Evolutionary conservation across 129 eudicot genomes (phyloP), one percentile per base, ranked within the genome.

Genomic region (Lonicera japonica): DNA sequence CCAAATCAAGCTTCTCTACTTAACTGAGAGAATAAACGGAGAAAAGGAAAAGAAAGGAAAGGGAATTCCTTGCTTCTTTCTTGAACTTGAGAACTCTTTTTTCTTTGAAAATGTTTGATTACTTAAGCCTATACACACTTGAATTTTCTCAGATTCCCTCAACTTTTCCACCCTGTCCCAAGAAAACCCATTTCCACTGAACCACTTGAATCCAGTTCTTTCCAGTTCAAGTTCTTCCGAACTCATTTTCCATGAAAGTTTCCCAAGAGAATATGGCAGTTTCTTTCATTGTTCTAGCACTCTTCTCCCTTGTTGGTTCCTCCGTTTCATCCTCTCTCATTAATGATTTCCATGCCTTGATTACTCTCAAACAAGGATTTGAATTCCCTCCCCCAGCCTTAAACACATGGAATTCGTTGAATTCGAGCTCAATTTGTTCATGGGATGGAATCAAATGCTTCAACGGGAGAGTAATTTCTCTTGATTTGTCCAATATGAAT

Each of bases 381-480:
- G 74, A 79, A 36, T 54, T 64, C 78, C 47, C 84, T 60, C 72
- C 64, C 21, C 73, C 71, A 7, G 68, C 73, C 14, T 59, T 87
- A 52, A n/a, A 45, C 47, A 59, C 79, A 3, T 94, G 96, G 99
- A 71, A 88, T 64, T 54, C 89, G 48, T 78, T 92, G 2, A 79
- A 82, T 60, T 80, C 89, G 43, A 75, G 65, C 78, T 85, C 99
- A 25, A 34, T 83, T 62, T 94, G 99, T 58, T 88, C 96, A 43
- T 94, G 99, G 99, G 68, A 20, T 20, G 96, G 99, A 61, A 72
- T 88, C 52, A 81, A 78, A 71, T 94, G 99, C 83, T 66, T 63
- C 16, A 65, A 73, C 17, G 82, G 68, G 36, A 58, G 95, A 74
- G 95, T 94, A 18, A 61, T 70, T 58, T 82, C 99, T 13, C 77